These are phyloP conservation scores for Solanum virginianum DNA, from an alignment of 257 asterid species.

Conservation along the genomic window DNA sequence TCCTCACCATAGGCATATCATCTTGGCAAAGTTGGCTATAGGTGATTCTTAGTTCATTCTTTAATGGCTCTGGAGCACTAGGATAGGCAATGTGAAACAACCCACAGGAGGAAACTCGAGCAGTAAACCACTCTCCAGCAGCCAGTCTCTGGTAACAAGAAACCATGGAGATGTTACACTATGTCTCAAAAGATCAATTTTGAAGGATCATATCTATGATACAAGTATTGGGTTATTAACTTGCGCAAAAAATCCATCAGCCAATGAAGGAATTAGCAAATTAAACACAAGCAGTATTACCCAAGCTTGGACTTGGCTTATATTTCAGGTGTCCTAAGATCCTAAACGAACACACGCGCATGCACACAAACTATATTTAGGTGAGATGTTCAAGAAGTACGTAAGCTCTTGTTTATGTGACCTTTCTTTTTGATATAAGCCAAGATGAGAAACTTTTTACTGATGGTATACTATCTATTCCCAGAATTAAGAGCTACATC, in stretches of 20 bases:
- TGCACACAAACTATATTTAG: neutral
- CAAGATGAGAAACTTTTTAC: neutral
- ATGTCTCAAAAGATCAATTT: neutral
- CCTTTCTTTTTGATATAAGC: neutral
- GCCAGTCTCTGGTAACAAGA: slow-evolving; percentile 32
- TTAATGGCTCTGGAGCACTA: slow-evolving; percentile 27
- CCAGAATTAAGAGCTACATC: neutral
- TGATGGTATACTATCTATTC: neutral
- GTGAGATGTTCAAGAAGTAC: neutral
- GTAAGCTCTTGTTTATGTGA: neutral
- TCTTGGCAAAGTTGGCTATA: slow-evolving; percentile 28
- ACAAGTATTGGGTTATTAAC: neutral
- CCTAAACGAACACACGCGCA: neutral
- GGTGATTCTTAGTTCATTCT: slow-evolving; percentile 18
- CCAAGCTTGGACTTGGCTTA: neutral
- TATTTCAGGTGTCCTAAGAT: neutral
- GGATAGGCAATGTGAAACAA: slow-evolving; percentile 45
- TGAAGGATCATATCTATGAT: neutral
- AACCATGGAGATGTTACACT: neutral
- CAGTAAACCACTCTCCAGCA: slow-evolving; percentile 52
- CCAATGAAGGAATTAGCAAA: neutral
- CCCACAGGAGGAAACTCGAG: slow-evolving; percentile 50
- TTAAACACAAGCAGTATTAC: neutral
- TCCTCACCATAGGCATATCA: slow-evolving; percentile 39
- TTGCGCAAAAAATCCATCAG: neutral